phyloP scores from a whole-genome alignment of 129 eudicot genomes.

The Solidago caesia region DNA sequence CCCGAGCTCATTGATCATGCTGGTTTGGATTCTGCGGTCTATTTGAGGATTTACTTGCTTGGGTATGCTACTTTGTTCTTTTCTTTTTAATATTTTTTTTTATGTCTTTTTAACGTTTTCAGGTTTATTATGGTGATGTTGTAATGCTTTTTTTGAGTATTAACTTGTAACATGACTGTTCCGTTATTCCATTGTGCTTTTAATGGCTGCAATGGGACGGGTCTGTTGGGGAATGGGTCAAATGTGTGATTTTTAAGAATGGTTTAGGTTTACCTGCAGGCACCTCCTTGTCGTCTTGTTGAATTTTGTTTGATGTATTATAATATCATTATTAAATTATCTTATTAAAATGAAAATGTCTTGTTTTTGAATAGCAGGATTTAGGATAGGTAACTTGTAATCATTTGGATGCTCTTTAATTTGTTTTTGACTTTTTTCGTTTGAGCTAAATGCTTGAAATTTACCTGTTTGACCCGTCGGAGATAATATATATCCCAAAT shows the following conservation, averaged over 20 bases:
- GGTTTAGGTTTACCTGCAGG: neutral
- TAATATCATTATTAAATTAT: too few species aligned
- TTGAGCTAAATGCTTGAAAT: neutral
- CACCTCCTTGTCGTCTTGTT: neutral
- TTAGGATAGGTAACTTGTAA: neutral
- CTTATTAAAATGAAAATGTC: neutral
- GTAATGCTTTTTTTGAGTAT: neutral
- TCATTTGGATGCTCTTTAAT: neutral
- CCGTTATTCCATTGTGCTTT: constrained; percentile 8
- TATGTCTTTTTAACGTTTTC: neutral
- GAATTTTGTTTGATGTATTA: neutral
- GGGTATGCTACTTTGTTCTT: constrained; percentile 49
- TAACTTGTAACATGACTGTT: too few species aligned
- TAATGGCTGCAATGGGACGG: constrained; percentile 7
- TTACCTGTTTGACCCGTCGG: neutral
- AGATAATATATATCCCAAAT: neutral
- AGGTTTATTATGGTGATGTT: constrained; percentile 3
- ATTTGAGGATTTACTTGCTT: constrained; percentile 79
- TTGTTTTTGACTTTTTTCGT: neutral
- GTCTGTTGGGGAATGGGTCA: neutral
- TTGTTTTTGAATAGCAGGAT: neutral
- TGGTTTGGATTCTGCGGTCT: constrained; percentile 91
- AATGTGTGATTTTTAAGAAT: neutral
- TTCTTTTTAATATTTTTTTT: neutral
- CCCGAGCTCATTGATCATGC: constrained; percentile 90